Evolutionary conservation across 2,329 filamentous ascomycete genomes (phyloP).

Genomic region (Clathrospora elynae): DNA sequence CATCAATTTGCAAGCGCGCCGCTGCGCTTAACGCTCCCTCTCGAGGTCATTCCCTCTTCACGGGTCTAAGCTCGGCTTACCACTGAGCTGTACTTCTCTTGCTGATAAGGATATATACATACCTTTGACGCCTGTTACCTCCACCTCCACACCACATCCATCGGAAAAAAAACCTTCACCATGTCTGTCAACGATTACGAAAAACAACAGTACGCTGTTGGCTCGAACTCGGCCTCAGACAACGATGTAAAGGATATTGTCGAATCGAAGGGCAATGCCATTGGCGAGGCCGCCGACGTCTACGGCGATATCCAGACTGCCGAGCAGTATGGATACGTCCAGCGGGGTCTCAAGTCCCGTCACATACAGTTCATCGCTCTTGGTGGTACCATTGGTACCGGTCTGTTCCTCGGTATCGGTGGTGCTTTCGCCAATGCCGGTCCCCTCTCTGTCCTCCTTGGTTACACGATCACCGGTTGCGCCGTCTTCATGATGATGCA

Average conservation of each 20-base stretch:
- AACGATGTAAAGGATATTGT: slow-evolving; percentile 36
- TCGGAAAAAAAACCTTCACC: slow-evolving; percentile 2
- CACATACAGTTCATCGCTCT: slow-evolving; percentile 66
- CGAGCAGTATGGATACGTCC: slow-evolving; percentile 17
- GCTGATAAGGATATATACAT: no score
- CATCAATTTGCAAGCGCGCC: slow-evolving; percentile 25
- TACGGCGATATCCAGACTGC: slow-evolving; percentile 59
- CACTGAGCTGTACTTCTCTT: background rate
- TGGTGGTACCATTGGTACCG: slow-evolving; percentile 59
- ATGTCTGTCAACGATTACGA: slow-evolving; percentile 35
- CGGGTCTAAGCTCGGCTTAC: slow-evolving; percentile 6
- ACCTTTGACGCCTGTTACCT: no score
- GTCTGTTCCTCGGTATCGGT: slow-evolving; percentile 45
- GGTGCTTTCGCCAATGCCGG: slow-evolving; percentile 41
- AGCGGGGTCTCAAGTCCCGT: slow-evolving; percentile 53
- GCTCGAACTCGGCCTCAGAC: slow-evolving; percentile 13
- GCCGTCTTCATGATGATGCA: slow-evolving; percentile 50
- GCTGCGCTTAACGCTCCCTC: slow-evolving; percentile 17
- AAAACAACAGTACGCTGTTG: slow-evolving; percentile 35
- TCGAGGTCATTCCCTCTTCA: slow-evolving; percentile 7
- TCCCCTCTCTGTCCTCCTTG: slow-evolving; percentile 45
- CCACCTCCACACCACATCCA: background rate
- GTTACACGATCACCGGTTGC: slow-evolving; percentile 43
- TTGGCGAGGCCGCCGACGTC: slow-evolving; percentile 57
- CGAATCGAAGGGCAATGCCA: slow-evolving; percentile 28